Percentiles rank a stretch among this genome's conserved stretches.
These are phyloP conservation scores for Nicotiana undulata DNA, from an alignment of 257 asterid genomes.

Conservation along the genomic window DNA sequence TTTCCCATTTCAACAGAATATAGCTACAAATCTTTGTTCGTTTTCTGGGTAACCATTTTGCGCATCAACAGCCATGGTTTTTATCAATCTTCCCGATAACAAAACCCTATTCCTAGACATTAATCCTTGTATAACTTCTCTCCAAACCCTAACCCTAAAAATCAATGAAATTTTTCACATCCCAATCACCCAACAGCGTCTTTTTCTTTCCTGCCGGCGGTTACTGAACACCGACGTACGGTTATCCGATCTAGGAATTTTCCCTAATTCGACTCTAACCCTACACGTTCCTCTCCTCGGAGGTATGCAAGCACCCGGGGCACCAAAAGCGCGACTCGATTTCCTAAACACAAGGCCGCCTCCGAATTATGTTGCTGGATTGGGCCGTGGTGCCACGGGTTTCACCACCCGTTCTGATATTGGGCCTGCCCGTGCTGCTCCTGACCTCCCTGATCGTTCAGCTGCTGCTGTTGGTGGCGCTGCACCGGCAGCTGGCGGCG, in stretches of 20 bases:
- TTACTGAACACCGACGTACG: conserved; percentile 24
- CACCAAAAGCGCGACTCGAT: conserved; percentile 44
- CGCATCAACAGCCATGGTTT: conserved; percentile 33
- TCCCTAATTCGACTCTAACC: conserved; percentile 46
- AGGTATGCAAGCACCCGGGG: conserved; percentile 69
- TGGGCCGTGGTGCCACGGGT: conserved; percentile 97
- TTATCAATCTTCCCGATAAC: conserved; percentile 39
- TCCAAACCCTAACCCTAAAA: conserved; percentile 27
- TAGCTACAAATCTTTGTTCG: too few relatives aligned
- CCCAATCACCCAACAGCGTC: conserved; percentile 48
- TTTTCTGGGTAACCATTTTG: too few relatives aligned
- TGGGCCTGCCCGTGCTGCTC: conserved; percentile 95
- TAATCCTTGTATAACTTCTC: conserved; percentile 43
- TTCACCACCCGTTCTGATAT: conserved; percentile 94
- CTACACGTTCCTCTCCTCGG: conserved; percentile 48
- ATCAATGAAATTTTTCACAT: conserved; percentile 32
- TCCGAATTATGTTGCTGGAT: conserved; percentile 77
- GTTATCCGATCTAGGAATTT: conserved; percentile 43
- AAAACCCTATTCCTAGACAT: conserved; percentile 51
- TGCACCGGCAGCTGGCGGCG: conserved; percentile 37
- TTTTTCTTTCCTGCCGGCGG: conserved; percentile 43
- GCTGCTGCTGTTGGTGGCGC: conserved; percentile 41
- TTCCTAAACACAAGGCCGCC: conserved; percentile 63
- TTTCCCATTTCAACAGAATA: too few relatives aligned
- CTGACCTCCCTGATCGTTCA: conserved; percentile 71